These are phyloP conservation scores for Globisporangium nunn DNA, from an alignment of 352 stramenopile genomes.

Conservation along the genomic window DNA sequence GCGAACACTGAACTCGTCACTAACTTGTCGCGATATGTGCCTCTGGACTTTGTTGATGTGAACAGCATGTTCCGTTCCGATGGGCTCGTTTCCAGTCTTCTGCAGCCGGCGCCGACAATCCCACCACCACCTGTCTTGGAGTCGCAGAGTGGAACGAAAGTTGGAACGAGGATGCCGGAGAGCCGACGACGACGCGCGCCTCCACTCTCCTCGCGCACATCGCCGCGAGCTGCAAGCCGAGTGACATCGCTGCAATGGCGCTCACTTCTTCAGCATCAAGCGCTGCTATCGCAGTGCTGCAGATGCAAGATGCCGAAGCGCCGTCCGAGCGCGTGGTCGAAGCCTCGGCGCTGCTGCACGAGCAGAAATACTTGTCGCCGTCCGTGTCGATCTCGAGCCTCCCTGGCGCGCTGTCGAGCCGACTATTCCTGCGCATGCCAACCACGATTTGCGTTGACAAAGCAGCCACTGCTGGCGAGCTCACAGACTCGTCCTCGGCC, in stretches of 20 bases:
- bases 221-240: slow-evolving; percentile 7
- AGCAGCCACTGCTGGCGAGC: slow-evolving; percentile 7
- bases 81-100: slow-evolving; percentile 25
- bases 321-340: slow-evolving; percentile 15
- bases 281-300: slow-evolving; percentile 10
- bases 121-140: slow-evolving; percentile 17
- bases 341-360: slow-evolving; percentile 5
- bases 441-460: slow-evolving; percentile 21
- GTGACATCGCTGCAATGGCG: slow-evolving; percentile 24
- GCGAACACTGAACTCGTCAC: background rate
- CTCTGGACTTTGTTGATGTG: background rate
- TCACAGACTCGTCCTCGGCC: background rate
- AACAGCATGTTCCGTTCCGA: slow-evolving; percentile 11
- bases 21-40: background rate
- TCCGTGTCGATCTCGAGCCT: slow-evolving; percentile 7
- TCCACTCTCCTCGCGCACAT: slow-evolving; percentile 5
- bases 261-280: slow-evolving; percentile 18
- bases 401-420: slow-evolving; percentile 9
- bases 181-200: background rate
- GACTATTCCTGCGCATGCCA: slow-evolving; percentile 22
- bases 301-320: slow-evolving; percentile 1
- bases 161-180: slow-evolving; percentile 10
- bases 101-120: background rate
- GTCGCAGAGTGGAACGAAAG: slow-evolving; percentile 21
- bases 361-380: slow-evolving; percentile 12